Evolutionary conservation across 768 basidiomycete genomes (phyloP).

Genomic region (Termitomyces sp.): DNA sequence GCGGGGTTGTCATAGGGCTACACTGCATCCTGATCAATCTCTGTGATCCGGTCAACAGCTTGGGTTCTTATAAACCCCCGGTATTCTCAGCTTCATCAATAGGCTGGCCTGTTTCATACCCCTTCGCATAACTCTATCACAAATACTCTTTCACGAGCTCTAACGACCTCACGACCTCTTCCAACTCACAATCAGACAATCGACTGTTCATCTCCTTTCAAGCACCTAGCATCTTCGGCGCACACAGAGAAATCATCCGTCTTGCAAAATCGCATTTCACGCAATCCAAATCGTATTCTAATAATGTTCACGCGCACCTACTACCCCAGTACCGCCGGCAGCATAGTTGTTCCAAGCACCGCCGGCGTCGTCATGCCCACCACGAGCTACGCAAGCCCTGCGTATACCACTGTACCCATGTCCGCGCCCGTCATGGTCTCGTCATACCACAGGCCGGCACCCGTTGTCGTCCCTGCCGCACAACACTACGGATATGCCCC

Average conservation of each 20-base stretch:
- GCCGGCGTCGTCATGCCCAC: conserved; percentile 5
- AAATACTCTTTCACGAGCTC: conserved; percentile 13
- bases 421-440: conserved; percentile 9
- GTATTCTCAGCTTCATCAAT: conserved; percentile 8
- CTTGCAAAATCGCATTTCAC: background rate
- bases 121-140: conserved; percentile 2
- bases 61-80: conserved; percentile 1
- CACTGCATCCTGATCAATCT: background rate
- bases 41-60: conserved; percentile 1
- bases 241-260: background rate
- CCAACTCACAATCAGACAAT: conserved; percentile 6
- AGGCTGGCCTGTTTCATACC: conserved; percentile 16
- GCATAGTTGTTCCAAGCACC: conserved; percentile 14
- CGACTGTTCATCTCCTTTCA: background rate
- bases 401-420: conserved; percentile 8
- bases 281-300: background rate
- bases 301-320: conserved; percentile 14
- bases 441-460: conserved; percentile 8
- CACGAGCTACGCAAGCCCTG: background rate
- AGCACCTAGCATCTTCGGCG: background rate
- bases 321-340: conserved; percentile 14
- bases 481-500: conserved; percentile 4
- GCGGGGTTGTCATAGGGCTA: background rate
- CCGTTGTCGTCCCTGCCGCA: conserved; percentile 9
- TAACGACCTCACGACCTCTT: conserved; percentile 13